Evolutionary conservation across 106 monocot species (phyloP).

Genomic region (Posidonia australis): DNA sequence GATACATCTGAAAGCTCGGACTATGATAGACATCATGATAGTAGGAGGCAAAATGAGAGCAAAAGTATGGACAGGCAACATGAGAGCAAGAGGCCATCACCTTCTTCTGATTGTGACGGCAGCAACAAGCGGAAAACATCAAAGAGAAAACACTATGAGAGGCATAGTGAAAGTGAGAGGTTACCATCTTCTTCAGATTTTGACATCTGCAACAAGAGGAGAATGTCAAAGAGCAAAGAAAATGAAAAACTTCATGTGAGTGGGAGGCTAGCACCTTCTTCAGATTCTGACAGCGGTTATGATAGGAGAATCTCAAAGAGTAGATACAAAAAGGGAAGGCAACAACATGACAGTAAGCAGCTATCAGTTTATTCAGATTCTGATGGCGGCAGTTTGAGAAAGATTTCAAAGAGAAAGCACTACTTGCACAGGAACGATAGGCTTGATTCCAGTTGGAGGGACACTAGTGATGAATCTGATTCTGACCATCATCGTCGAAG

Average conservation of each 20-base stretch:
- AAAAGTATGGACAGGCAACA: background rate
- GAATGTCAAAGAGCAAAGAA: background rate
- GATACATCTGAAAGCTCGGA: slow-evolving; percentile 7
- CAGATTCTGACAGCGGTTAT: slow-evolving; percentile 20
- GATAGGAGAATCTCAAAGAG: slow-evolving; percentile 18
- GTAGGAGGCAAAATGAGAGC: background rate
- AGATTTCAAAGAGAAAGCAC: slow-evolving; percentile 11
- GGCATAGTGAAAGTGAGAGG: background rate
- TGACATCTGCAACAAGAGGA: background rate
- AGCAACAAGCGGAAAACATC: slow-evolving; percentile 13
- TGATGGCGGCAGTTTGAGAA: slow-evolving; percentile 8
- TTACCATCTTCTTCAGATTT: background rate
- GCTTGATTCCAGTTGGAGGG: background rate
- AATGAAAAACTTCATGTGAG: background rate
- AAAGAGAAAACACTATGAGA: slow-evolving; percentile 16
- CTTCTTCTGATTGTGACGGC: slow-evolving; percentile 7
- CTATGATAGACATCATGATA: background rate
- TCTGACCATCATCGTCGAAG: background rate
- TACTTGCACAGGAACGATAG: background rate
- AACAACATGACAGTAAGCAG: background rate
- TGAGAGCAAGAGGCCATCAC: background rate
- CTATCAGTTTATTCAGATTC: slow-evolving; percentile 2
- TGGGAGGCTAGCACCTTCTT: slow-evolving; percentile 11
- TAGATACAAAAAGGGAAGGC: slow-evolving; percentile 1
- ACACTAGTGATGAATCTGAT: background rate